Evolutionary conservation across 805 yeast species (phyloP).

Genomic region (Ogataea minuta): DNA sequence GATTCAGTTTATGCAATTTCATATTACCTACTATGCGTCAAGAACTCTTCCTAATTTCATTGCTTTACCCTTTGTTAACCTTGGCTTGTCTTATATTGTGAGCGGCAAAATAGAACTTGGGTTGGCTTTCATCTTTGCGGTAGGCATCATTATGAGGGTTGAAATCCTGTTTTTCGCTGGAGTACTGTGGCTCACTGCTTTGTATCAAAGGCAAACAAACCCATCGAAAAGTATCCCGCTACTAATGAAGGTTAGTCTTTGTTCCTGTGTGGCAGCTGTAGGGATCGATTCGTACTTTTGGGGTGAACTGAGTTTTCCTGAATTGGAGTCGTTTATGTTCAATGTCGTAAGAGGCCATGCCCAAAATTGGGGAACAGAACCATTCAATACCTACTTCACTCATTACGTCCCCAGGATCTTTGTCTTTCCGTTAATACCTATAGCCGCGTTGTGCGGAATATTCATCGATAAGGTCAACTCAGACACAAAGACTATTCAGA

Average conservation of each 20-base stretch:
- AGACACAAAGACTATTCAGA: conserved; percentile 36
- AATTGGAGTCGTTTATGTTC: conserved; percentile 65
- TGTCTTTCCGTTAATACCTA: conserved; percentile 44
- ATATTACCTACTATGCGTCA: conserved; percentile 73
- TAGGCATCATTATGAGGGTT: conserved; percentile 67
- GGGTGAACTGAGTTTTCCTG: conserved; percentile 61
- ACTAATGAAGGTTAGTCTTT: conserved; percentile 46
- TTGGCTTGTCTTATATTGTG: conserved; percentile 51
- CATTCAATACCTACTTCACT: conserved; percentile 64
- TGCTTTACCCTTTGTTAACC: conserved; percentile 69
- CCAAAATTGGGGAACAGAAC: conserved; percentile 81
- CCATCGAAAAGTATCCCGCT: conserved; percentile 39
- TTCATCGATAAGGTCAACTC: conserved; percentile 26
- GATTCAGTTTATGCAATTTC: conserved; percentile 70
- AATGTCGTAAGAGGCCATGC: conserved; percentile 78
- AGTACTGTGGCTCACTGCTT: conserved; percentile 46
- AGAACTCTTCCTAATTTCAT: conserved; percentile 87
- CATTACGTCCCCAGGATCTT: conserved; percentile 49
- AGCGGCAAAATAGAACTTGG: conserved; percentile 46
- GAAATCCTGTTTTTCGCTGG: conserved; percentile 62
- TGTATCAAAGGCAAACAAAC: conserved; percentile 47
- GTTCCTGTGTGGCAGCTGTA: conserved; percentile 50
- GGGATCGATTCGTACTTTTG: conserved; percentile 76
- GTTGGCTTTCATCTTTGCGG: conserved; percentile 54
- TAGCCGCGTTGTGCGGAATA: conserved; percentile 37